Conservation (phyloP, 1,139 yeast genomes). For the Wickerhamiella pararugosa region DNA sequence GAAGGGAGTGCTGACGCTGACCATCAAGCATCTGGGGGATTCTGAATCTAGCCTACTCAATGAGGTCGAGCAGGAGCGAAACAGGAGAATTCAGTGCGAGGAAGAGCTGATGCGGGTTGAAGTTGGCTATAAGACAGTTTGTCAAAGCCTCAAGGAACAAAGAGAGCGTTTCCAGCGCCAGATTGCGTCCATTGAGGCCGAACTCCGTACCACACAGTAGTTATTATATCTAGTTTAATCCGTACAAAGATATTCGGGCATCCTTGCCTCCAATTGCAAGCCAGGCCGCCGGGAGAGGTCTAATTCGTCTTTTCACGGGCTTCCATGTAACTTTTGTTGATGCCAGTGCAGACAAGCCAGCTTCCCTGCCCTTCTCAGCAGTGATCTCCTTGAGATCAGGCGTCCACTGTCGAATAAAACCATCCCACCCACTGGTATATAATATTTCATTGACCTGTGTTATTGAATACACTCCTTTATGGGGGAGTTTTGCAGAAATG, state of each 20-base stretch:
- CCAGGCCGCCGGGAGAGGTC: slow-evolving; percentile 15
- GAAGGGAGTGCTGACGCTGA: neutral
- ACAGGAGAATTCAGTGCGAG: slow-evolving; percentile 3
- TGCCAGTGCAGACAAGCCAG: neutral
- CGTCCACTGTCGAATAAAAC: slow-evolving; percentile 19
- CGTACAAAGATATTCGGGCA: slow-evolving; percentile 24
- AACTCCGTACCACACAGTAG: neutral
- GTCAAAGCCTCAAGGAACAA: slow-evolving; percentile 15
- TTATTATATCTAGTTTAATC: neutral
- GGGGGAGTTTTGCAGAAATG: neutral
- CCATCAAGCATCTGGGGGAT: neutral
- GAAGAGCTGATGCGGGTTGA: slow-evolving; percentile 16
- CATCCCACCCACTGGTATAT: slow-evolving; percentile 30
- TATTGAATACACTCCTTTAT: slow-evolving; percentile 2
- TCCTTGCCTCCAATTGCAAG: slow-evolving; percentile 28
- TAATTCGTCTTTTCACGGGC: slow-evolving; percentile 9
- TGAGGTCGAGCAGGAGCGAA: neutral
- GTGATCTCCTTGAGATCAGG: slow-evolving; percentile 4
- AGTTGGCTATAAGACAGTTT: slow-evolving; percentile 16
- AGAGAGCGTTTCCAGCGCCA: slow-evolving; percentile 15
- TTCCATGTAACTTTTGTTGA: neutral
- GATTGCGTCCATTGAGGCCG: slow-evolving; percentile 10
- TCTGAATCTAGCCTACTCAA: neutral
- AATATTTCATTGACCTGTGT: neutral
- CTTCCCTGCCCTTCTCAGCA: slow-evolving; percentile 1